These are phyloP conservation scores for Eucalyptus coolabah DNA, from an alignment of 345 rosid genomes.

Conservation along the genomic window DNA sequence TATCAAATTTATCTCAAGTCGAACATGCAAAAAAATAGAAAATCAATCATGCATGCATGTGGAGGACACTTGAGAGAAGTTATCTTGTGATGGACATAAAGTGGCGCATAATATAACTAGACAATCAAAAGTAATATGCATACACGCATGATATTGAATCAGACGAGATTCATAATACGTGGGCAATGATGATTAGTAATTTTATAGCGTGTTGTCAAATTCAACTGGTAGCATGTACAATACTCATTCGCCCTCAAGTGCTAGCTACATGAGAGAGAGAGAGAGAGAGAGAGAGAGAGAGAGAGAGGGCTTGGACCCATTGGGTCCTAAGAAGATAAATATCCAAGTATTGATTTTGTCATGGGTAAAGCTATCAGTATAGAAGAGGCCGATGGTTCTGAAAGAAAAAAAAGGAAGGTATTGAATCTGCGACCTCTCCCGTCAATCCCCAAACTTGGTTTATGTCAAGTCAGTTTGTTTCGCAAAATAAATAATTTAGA, in stretches of 20 bases:
- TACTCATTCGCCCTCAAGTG: not conserved
- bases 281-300: too few species aligned
- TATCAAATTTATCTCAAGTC: not conserved
- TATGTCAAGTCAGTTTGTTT: not conserved
- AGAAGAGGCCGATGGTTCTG: not conserved
- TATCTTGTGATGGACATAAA: not conserved
- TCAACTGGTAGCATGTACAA: too few species aligned
- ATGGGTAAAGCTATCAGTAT: not conserved
- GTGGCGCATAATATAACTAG: fast-evolving
- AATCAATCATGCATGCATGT: not conserved
- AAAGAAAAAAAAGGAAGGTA: too few species aligned
- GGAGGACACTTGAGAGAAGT: not conserved
- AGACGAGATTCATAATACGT: too few species aligned
- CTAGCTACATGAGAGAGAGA: not conserved
- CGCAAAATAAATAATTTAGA: too few species aligned
- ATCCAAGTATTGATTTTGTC: not conserved
- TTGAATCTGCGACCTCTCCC: too few species aligned
- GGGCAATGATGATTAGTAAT: not conserved
- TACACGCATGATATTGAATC: too few species aligned
- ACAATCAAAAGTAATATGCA: not conserved
- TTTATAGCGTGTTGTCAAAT: not conserved
- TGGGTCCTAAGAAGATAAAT: too few species aligned
- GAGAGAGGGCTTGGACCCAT: too few species aligned
- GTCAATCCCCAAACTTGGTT: not conserved
- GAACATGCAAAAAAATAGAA: not conserved